phyloP scores from a whole-genome alignment of 495 filamentous ascomycete species.

The Thermochaetoides thermophila region DNA sequence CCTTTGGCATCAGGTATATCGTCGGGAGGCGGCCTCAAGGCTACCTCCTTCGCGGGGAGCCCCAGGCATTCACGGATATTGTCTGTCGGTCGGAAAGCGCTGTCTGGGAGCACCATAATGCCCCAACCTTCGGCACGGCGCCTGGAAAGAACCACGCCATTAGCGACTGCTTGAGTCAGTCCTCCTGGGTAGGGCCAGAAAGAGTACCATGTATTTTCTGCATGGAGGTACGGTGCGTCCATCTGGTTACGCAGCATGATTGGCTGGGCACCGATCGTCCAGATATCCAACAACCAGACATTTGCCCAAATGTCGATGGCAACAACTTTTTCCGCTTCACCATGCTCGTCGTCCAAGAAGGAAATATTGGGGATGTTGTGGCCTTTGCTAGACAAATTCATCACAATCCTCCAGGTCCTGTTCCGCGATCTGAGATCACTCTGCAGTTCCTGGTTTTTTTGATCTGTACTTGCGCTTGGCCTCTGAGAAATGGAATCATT shows the following conservation, averaged over 20 bases:
- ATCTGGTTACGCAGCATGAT: slow-evolving; percentile 2
- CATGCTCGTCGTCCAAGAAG: slow-evolving; percentile 54
- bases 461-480: no score
- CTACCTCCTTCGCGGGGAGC: slow-evolving; percentile 11
- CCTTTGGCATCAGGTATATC: no score
- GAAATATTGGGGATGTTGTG: slow-evolving; percentile 65
- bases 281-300: slow-evolving; percentile 53
- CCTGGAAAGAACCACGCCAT: no score
- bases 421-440: slow-evolving; percentile 19
- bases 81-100: slow-evolving; percentile 23
- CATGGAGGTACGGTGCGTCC: neutral
- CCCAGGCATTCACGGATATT: slow-evolving; percentile 21
- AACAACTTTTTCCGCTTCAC: slow-evolving; percentile 48
- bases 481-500: no score
- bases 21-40: no score
- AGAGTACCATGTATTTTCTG: no score
- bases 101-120: slow-evolving; percentile 29
- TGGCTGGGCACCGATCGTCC: slow-evolving; percentile 20
- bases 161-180: no score
- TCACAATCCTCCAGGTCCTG: slow-evolving; percentile 27
- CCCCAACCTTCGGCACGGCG: slow-evolving; percentile 27
- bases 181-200: no score
- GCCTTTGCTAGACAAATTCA: slow-evolving; percentile 17
- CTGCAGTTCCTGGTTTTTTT: slow-evolving; percentile 7
- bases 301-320: slow-evolving; percentile 60